Conservation (phyloP, 495 filamentous ascomycete species). For the Hypoxylon lenormandii region DNA sequence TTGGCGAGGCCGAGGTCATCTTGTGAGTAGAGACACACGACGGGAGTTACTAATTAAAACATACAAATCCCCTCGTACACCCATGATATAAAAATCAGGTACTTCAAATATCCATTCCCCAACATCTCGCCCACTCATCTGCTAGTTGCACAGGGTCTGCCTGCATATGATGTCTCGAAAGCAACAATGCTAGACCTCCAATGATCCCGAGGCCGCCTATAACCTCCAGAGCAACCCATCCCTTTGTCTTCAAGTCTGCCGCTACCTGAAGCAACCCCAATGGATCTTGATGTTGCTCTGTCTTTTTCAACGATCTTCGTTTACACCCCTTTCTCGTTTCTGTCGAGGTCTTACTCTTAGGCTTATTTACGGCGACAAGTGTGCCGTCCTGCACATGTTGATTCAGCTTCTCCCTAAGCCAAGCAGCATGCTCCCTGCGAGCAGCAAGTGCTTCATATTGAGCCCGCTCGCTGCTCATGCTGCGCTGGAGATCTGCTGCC, state of each 20-base stretch:
- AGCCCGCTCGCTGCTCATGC: constrained; percentile 81
- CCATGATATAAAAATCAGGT: constrained; percentile 12
- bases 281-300: constrained; percentile 72
- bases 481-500: constrained; percentile 88
- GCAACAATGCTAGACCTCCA: constrained; percentile 77
- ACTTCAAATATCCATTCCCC: constrained; percentile 42
- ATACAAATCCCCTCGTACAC: constrained; percentile 21
- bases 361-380: constrained; percentile 59
- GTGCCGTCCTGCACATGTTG: constrained; percentile 81
- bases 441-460: constrained; percentile 78
- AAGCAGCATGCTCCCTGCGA: constrained; percentile 77
- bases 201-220: constrained; percentile 80
- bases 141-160: constrained; percentile 36
- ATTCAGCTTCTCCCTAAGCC: constrained; percentile 79
- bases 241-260: constrained; percentile 72
- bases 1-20: constrained; percentile 12
- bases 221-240: constrained; percentile 79
- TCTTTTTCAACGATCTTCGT: constrained; percentile 41
- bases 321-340: constrained; percentile 37
- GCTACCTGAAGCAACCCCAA: constrained; percentile 78
- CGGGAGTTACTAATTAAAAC: constrained; percentile 10
- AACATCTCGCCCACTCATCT: constrained; percentile 46
- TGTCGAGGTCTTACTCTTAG: constrained; percentile 26
- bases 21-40: constrained; percentile 22
- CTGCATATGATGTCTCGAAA: constrained; percentile 52